phyloP scores from a whole-genome alignment of 2,329 filamentous ascomycete genomes.

The Cytospora piceae region DNA sequence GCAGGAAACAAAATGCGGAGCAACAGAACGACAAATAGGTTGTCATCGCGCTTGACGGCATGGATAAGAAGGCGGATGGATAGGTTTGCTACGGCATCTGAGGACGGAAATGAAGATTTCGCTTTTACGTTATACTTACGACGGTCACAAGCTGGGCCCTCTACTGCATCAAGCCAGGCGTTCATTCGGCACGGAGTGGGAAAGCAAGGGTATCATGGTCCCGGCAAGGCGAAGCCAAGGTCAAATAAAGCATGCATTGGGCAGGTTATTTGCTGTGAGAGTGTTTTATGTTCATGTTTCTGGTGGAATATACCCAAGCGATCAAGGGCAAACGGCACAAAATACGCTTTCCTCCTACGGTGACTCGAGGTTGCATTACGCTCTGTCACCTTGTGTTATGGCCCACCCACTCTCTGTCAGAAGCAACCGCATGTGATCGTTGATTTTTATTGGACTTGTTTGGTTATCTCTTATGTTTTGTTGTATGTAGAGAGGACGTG shows the following conservation, averaged over 20 bases:
- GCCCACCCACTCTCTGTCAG: no score
- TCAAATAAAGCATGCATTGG: slow-evolving; percentile 19
- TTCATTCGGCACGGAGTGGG: slow-evolving; percentile 14
- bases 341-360: neutral
- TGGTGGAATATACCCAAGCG: slow-evolving; percentile 14
- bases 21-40: neutral
- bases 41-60: slow-evolving; percentile 2
- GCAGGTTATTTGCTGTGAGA: slow-evolving; percentile 7
- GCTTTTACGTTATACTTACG: slow-evolving; percentile 5
- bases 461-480: no score
- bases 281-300: neutral
- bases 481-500: no score
- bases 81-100: neutral
- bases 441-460: no score
- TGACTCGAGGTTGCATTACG: no score
- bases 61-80: neutral
- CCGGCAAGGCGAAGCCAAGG: slow-evolving; percentile 4
- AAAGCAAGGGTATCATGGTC: slow-evolving; percentile 4
- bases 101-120: neutral
- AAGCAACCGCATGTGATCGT: no score
- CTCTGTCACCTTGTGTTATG: no score
- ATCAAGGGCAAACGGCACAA: neutral
- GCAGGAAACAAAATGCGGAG: neutral
- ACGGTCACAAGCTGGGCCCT: neutral
- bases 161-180: slow-evolving; percentile 30